Conservation (phyloP, 805 yeast genomes). For the Candida boleticola region DNA sequence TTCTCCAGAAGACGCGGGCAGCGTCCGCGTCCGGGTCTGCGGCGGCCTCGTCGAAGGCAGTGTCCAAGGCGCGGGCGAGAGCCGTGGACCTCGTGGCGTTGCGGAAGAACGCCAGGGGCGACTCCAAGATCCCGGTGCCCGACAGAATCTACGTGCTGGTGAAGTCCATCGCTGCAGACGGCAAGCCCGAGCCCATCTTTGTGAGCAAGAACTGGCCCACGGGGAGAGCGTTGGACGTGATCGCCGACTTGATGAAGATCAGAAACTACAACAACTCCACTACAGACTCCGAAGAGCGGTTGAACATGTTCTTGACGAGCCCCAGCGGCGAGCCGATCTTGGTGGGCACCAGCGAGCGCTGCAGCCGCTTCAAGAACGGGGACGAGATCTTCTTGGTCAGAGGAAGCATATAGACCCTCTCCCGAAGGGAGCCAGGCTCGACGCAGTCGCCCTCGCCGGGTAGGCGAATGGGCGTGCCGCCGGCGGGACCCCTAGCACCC, state of each 20-base stretch:
- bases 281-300: conserved; percentile 36
- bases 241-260: conserved; percentile 46
- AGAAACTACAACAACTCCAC: conserved; percentile 50
- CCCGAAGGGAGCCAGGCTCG: background rate
- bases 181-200: conserved; percentile 36
- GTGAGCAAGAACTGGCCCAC: conserved; percentile 58
- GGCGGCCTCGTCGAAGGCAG: background rate
- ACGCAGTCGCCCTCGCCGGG: background rate
- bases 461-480: no score
- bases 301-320: conserved; percentile 45
- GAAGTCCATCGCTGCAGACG: conserved; percentile 33
- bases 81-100: conserved; percentile 32
- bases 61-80: no score
- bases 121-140: conserved; percentile 34
- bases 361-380: conserved; percentile 43
- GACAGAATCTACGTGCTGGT: conserved; percentile 54
- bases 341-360: conserved; percentile 34
- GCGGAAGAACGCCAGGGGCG: conserved; percentile 52
- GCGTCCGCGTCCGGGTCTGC: background rate
- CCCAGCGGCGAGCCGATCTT: conserved; percentile 21
- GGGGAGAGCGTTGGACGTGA: conserved; percentile 55
- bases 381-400: conserved; percentile 53
- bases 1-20: conserved; percentile 18
- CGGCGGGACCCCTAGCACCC: no score
- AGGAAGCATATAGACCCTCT: conserved; percentile 32